These are phyloP conservation scores for Ensete glaucum DNA, from an alignment of 176 grass and related monocot species.

Conservation along the genomic window DNA sequence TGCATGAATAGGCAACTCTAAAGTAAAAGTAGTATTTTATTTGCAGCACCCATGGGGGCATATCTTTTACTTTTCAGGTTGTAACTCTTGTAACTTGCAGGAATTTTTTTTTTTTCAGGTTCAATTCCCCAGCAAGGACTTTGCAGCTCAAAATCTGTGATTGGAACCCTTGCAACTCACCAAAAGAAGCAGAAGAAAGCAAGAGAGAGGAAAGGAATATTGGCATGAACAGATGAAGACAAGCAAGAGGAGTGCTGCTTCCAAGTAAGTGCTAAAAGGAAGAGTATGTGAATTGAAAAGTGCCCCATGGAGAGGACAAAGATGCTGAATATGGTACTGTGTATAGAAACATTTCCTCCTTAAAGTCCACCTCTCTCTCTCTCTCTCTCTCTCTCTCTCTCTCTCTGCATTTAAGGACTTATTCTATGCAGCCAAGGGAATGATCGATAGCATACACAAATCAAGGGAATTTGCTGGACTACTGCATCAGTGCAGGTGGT, in stretches of 20 bases:
- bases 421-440: too few species aligned
- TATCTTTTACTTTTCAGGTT: too few species aligned
- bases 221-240: background rate
- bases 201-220: background rate
- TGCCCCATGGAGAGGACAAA: background rate
- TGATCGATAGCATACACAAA: too few species aligned
- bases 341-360: background rate
- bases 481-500: too few species aligned
- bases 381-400: too few species aligned
- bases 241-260: slow-evolving; percentile 1
- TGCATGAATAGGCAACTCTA: too few species aligned
- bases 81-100: too few species aligned
- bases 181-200: background rate
- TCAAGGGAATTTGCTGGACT: too few species aligned
- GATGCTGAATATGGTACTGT: slow-evolving; percentile 1
- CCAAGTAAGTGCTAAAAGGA: slow-evolving; percentile 7
- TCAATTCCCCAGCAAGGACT: background rate
- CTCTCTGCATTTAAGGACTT: too few species aligned
- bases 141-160: slow-evolving; percentile 1
- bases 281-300: background rate
- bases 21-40: too few species aligned
- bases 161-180: background rate
- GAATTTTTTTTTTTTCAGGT: background rate
- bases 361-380: too few species aligned
- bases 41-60: too few species aligned